Base-by-base conservation (phyloP, 495 filamentous ascomycete species). In the Penicillium fimorum region DNA sequence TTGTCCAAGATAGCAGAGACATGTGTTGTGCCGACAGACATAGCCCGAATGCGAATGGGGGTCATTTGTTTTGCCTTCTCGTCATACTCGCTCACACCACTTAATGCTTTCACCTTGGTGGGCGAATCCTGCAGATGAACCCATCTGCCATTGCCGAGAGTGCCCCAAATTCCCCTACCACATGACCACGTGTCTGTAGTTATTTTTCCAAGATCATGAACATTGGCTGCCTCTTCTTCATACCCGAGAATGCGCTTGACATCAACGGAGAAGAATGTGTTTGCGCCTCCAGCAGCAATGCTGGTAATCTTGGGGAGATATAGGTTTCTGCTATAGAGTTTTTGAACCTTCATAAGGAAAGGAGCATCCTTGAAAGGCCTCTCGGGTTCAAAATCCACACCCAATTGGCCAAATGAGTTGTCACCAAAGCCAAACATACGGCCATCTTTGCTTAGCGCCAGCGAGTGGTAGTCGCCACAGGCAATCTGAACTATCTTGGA, bases 361-460 rank as follows among this genome's bases (percentile, higher is more conserved):
- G 94, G 93, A 0, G 76, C 76, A 64, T 94, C 90, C 50, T 87
- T 74, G 55, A 74, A 82, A 10, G 83, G 78, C 11, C 80, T 68
- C 35, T 85, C 81, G 0, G 82, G 64, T 47, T 83, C 81, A 44
- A 78, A 83, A 46, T 89, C 82, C 58, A 92, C 83, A 7, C 93
- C 93, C 10, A 97, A 75, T 70, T 97, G 94, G 32, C 94, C 94
- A 51, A 80, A 79, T 0, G 86, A 84, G 69, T 97, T 97, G 66
- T 96, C 91, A 20, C 94, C 94, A 70, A 96, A 98, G 25, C 84
- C 76, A 69, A 91, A 96, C n/a, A 92, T 79, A 24, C 81, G 79
- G 37, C 94, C 94, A 42, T 88, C 73, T 25, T 76, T 79, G 63
- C 91, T 89, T 17, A 91, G 76, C 1, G 79, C 87, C 11, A 96